These are phyloP conservation scores for Rhodotorula sp. DNA, from an alignment of 1,284 basidiomycete genomes.

Conservation along the genomic window DNA sequence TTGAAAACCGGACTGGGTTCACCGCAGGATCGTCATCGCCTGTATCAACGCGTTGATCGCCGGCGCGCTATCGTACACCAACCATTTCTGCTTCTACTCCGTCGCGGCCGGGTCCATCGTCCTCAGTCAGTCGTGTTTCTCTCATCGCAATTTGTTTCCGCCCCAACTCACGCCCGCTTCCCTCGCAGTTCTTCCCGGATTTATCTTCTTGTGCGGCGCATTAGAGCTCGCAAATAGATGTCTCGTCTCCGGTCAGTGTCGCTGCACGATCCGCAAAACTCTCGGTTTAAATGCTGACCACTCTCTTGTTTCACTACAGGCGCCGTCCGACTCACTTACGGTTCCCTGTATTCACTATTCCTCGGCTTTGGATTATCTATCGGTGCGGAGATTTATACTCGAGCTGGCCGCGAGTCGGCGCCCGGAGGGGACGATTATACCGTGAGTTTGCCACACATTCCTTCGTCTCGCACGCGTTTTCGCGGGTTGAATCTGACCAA, in stretches of 20 bases:
- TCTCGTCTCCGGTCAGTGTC: conserved; percentile 73
- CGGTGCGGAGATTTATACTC: conserved; percentile 62
- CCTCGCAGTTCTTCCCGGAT: conserved; percentile 62
- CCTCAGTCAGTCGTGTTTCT: conserved; percentile 57
- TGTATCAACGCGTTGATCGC: conserved; percentile 72
- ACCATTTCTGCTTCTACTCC: conserved; percentile 78
- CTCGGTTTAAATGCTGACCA: not conserved
- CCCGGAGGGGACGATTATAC: conserved; percentile 23
- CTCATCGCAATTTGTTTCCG: not conserved
- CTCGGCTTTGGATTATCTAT: conserved; percentile 82
- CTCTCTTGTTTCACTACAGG: conserved; percentile 43
- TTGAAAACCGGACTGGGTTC: too few relatives aligned
- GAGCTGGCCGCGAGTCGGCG: conserved; percentile 18
- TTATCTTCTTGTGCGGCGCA: conserved; percentile 73
- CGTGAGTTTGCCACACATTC: not conserved
- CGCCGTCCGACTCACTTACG: conserved; percentile 73
- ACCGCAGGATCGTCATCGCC: conserved; percentile 66
- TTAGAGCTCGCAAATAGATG: conserved; percentile 63
- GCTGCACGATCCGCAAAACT: conserved; percentile 52
- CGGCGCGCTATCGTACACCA: conserved; percentile 67
- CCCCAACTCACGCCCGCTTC: too few relatives aligned
- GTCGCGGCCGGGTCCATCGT: conserved; percentile 80
- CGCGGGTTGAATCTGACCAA: not conserved
- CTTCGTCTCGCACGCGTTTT: not conserved
- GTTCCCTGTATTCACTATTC: conserved; percentile 52